Evolutionary conservation across 352 stramenopile genomes (phyloP), one percentile per base, ranked within the genome.

Genomic region (Blastocystis sp.): DNA sequence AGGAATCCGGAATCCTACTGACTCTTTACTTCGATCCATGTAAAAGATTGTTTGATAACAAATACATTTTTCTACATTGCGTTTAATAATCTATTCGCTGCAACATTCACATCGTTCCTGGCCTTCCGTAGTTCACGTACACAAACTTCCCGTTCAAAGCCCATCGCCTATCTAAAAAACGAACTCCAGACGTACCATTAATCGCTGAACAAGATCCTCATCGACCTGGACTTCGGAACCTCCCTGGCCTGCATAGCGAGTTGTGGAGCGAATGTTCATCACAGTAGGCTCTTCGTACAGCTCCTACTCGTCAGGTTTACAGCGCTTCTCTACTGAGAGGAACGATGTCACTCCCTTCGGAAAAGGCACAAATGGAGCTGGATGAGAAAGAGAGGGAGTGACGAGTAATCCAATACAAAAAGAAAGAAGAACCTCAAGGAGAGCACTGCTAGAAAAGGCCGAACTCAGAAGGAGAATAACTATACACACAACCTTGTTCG

Each of bases 131-230:
- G 39, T 18, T 47, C 73, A 3, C 2, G 20, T 26, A 54, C 39
- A 64, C 26, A 37, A 8, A 50, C 54, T n/a, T 39, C 53, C 26
- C 73, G 59, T 24, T 68, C 53, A 68, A 85, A 85, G 8, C 73
- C 73, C 73, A 85, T 85, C 0, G 18, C 34, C 73, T 85, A 85
- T 2, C 9, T 45, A 43, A 66, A 7, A 85, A 1, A 66, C 6
- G 13, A 18, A 43, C 34, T 0, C 0, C 59, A 45, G 7, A 69
- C 11, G 9, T 69, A 85, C 73, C 20, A 85, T 66, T 37, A 85
- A 68, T 53, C 69, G n/a, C 39, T 85, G 18, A 11, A 85, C 73
- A 24, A 54, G 24, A 18, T 85, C 47, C 43, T 85, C 47, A 18
- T 85, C 53, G 2, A 34, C 73, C 59, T 66, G 53, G 3, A 85